A percentile compares a stretch with the other conserved stretches of the same genome.
Conservation (phyloP, 495 filamentous ascomycete genomes). For the Beverwykella pulmonaria region DNA sequence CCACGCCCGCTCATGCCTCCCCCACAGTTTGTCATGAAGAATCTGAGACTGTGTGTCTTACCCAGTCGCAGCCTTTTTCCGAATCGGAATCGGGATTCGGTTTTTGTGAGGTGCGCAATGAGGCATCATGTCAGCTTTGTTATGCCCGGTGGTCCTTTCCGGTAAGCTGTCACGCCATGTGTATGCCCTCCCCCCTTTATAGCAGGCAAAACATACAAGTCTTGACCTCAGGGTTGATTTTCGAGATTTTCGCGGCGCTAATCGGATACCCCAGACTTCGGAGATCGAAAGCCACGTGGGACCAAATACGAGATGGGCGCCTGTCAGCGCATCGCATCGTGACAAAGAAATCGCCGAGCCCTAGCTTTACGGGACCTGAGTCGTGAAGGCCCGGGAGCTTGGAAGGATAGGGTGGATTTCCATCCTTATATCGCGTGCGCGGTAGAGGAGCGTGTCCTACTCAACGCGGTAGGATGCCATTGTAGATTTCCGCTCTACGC, state of each 20-base stretch:
- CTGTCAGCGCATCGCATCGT: not conserved
- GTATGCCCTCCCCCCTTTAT: too few relatives aligned
- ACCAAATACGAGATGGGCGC: slow-evolving; percentile 5
- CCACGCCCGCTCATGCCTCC: not conserved
- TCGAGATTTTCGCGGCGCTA: not conserved
- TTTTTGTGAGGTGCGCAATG: not conserved
- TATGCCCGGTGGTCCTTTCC: not conserved
- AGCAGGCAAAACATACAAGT: too few relatives aligned
- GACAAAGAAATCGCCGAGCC: not conserved
- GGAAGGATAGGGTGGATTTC: not conserved
- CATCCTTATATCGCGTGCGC: not conserved
- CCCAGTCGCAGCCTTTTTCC: not conserved
- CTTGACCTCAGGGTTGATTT: not conserved
- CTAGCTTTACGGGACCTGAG: not conserved
- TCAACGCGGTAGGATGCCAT: not conserved
- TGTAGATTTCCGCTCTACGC: not conserved
- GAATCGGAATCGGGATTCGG: not conserved
- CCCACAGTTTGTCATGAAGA: too few relatives aligned
- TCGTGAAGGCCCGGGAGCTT: not conserved
- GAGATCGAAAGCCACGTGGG: slow-evolving; percentile 14
- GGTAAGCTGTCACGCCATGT: too few relatives aligned
- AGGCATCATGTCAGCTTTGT: not conserved
- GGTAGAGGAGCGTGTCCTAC: not conserved
- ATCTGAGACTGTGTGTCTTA: not conserved
- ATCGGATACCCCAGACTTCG: slow-evolving; percentile 1